Percentiles rank a stretch among this genome's conserved stretches.
phyloP scores from a whole-genome alignment of 345 rosid species.

The Populus euphratica region DNA sequence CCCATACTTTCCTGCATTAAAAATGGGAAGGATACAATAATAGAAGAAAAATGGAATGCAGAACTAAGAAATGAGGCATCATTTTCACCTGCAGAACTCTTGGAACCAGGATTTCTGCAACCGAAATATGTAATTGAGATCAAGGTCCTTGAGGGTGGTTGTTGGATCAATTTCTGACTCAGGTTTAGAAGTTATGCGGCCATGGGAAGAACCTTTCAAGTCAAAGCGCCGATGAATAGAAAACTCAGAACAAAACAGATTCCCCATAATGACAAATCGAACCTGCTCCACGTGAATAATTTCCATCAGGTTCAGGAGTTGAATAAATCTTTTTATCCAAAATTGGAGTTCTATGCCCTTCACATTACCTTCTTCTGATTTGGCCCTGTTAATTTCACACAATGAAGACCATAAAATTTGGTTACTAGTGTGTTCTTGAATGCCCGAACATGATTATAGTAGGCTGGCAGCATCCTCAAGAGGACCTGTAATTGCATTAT shows the following conservation, averaged over 20 bases:
- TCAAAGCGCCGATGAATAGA: slow-evolving; percentile 85
- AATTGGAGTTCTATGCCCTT: slow-evolving; percentile 2
- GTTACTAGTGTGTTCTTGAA: slow-evolving; percentile 91
- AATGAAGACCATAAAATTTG: slow-evolving; percentile 89
- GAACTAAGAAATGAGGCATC: not conserved
- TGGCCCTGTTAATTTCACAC: slow-evolving; percentile 76
- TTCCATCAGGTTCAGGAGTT: not conserved
- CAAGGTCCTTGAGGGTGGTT: slow-evolving; percentile 93
- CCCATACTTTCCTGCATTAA: no score
- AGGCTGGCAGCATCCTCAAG: slow-evolving; percentile 91
- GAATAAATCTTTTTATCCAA: not conserved
- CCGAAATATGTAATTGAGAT: slow-evolving; percentile 73
- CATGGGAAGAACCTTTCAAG: slow-evolving; percentile 96
- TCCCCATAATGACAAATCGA: slow-evolving; percentile 91
- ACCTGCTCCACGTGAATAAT: slow-evolving; percentile 44
- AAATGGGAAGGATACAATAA: not conserved
- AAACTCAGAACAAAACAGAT: slow-evolving; percentile 72
- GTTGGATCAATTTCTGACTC: slow-evolving; percentile 86
- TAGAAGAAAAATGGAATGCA: not conserved
- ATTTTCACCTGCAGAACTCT: slow-evolving; percentile 78
- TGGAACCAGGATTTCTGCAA: slow-evolving; percentile 74
- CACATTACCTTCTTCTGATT: slow-evolving; percentile 77
- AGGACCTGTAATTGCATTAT: slow-evolving; percentile 53
- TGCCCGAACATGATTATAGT: slow-evolving; percentile 85
- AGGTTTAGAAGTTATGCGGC: slow-evolving; percentile 75